These are phyloP conservation scores for Phialocephala sp. DNA, from an alignment of 2,329 filamentous ascomycete genomes.

Conservation along the genomic window DNA sequence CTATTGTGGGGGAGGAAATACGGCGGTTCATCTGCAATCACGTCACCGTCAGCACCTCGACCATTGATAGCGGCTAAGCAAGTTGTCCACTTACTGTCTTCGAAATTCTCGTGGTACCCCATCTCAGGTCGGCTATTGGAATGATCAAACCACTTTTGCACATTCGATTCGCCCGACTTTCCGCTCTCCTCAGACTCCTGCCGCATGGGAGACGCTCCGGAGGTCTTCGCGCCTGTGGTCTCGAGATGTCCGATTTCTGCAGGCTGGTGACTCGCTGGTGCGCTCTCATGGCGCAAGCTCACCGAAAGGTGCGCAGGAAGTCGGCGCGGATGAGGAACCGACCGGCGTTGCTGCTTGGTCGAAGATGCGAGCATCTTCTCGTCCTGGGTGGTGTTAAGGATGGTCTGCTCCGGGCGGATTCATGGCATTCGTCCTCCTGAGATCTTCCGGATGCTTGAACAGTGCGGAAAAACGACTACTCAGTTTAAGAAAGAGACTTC, in stretches of 20 bases:
- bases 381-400: not conserved
- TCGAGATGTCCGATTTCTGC: not conserved
- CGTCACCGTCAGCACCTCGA: conserved; percentile 8
- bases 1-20: conserved; percentile 35
- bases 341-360: not conserved
- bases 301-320: conserved; percentile 37
- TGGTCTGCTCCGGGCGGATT: not conserved
- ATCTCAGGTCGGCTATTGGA: conserved; percentile 34
- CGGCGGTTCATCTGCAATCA: conserved; percentile 36
- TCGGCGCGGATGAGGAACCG: conserved; percentile 33
- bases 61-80: not conserved
- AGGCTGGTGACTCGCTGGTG: not conserved
- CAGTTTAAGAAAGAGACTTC: too few species aligned
- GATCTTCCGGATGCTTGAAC: not conserved
- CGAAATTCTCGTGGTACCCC: conserved; percentile 18
- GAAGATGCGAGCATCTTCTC: conserved; percentile 21
- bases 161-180: conserved; percentile 26
- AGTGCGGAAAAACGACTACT: not conserved
- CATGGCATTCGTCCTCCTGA: not conserved
- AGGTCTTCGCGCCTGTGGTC: not conserved
- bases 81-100: conserved; percentile 35
- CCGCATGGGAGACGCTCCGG: conserved; percentile 13
- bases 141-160: conserved; percentile 38
- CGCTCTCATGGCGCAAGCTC: conserved; percentile 27
- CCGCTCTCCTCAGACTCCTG: conserved; percentile 31